Base-by-base conservation (phyloP, 352 stramenopile genomes). In the Globisporangium echinulatum region DNA sequence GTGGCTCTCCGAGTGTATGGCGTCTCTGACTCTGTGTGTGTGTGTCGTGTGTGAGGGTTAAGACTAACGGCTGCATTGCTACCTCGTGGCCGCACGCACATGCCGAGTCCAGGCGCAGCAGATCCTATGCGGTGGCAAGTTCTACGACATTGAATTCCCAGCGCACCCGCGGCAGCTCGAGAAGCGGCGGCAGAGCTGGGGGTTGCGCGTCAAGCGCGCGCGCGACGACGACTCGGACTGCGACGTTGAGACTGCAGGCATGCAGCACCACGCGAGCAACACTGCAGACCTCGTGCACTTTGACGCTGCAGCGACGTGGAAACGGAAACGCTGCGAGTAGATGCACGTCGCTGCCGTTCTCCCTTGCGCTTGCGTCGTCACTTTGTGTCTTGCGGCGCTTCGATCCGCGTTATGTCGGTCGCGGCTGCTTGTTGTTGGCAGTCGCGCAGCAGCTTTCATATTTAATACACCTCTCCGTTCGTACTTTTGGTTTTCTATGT, bases 121-220 rank as follows among this genome's bases (percentile, higher is more conserved):
- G 46, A 85, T 92, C 44, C 65, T 91, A 1, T 85, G 69, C 56
- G 79, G 82, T 1, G 79, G 79, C 38, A 77, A 49, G 19, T 87
- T 67, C 54, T 86, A 87, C 64, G 75, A 77, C 33, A 54, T 82
- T n/a, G 72, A 87, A 4, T 92, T 90, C 51, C 74, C 77, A 7
- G 43, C 62, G 19, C 82, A 92, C 50, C 72, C 75, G 25, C 76
- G 79, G 14, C 74, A 85, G 47, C 51, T 84, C 13, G 79, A 86
- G 53, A 85, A 82, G 54, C 69, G 69, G 47, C 62, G 69, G 40
- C 70, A 89, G 42, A 68, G 56, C 37, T 74, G 78, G 66, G 69
- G 74, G 5, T 67, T 85, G 49, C 75, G 72, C 8, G 64, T 82
- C 39, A 88, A 89, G 52, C 77, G 82, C 14, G 58, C 65, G 25